These are phyloP conservation scores for Ogataea parapolymorpha DNA, from an alignment of 805 yeast genomes.

Conservation along the genomic window DNA sequence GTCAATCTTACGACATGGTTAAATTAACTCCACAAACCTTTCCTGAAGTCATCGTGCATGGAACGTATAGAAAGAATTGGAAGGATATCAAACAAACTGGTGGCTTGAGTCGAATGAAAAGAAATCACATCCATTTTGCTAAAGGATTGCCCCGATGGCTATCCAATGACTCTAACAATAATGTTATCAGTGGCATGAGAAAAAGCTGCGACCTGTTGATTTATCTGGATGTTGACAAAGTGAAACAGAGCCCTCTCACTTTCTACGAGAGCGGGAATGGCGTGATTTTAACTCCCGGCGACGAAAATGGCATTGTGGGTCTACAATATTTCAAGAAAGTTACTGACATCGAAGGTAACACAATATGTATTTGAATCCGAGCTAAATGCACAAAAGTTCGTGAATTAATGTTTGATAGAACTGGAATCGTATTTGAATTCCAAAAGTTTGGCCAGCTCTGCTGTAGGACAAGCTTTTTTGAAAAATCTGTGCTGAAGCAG, in stretches of 20 bases:
- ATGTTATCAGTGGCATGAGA: conserved; percentile 74
- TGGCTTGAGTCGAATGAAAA: conserved; percentile 63
- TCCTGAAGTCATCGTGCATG: conserved; percentile 68
- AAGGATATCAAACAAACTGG: conserved; percentile 45
- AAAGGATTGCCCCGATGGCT: conserved; percentile 42
- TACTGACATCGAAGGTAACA: conserved; percentile 22
- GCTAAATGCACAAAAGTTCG: conserved; percentile 1
- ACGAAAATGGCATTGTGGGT: conserved; percentile 49
- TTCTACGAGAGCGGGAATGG: conserved; percentile 69
- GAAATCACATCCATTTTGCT: conserved; percentile 89
- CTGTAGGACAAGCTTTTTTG: conserved; percentile 56
- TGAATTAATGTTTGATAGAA: conserved; percentile 8
- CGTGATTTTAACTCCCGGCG: conserved; percentile 68
- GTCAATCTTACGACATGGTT: conserved; percentile 35
- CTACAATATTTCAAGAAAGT: conserved; percentile 39
- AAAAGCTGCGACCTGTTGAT: conserved; percentile 54
- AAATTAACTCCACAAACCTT: conserved; percentile 32
- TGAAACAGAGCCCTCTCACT: conserved; percentile 41
- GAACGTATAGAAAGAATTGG: conserved; percentile 58
- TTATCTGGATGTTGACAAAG: conserved; percentile 52
- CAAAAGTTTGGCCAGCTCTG: conserved; percentile 56
- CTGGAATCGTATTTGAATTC: conserved; percentile 29
- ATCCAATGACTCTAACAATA: conserved; percentile 4
- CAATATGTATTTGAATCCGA: neutral
- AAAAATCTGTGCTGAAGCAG: conserved; percentile 74